Conservation (phyloP, 2,329 filamentous ascomycete genomes). For the Xylaria sp. region DNA sequence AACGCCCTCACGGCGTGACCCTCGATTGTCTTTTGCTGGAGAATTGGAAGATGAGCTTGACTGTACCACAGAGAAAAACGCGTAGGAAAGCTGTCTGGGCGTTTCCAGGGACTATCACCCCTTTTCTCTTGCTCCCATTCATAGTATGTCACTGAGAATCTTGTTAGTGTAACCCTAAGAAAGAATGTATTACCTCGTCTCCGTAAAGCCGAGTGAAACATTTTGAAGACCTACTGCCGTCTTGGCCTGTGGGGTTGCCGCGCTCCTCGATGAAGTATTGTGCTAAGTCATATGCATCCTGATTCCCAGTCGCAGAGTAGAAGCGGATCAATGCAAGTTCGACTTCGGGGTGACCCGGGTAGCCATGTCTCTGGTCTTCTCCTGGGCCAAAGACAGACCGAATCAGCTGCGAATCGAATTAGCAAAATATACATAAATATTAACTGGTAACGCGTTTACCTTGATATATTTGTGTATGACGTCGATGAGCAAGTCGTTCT, state of each 20-base stretch:
- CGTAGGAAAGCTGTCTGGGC: slow-evolving; percentile 59
- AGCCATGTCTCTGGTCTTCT: slow-evolving; percentile 63
- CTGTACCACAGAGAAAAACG: slow-evolving; percentile 59
- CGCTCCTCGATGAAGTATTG: slow-evolving; percentile 68
- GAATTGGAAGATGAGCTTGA: slow-evolving; percentile 65
- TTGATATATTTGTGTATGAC: slow-evolving; percentile 65
- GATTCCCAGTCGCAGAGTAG: slow-evolving; percentile 50
- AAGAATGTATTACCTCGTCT: background rate
- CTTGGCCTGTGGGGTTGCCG: slow-evolving; percentile 61
- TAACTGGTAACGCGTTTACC: background rate
- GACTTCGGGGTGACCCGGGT: slow-evolving; percentile 68
- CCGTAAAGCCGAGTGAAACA: background rate
- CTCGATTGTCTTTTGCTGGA: slow-evolving; percentile 64
- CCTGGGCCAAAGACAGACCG: slow-evolving; percentile 62
- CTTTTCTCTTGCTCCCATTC: slow-evolving; percentile 63
- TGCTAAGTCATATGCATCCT: slow-evolving; percentile 58
- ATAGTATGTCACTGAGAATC: slow-evolving; percentile 58
- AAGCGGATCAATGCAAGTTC: slow-evolving; percentile 59
- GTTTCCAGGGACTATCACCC: slow-evolving; percentile 59
- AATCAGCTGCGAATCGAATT: slow-evolving; percentile 51
- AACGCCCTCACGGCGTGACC: slow-evolving; percentile 69
- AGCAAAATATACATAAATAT: background rate
- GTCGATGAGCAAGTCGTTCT: slow-evolving; percentile 61
- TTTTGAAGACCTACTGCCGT: slow-evolving; percentile 49
- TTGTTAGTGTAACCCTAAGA: slow-evolving; percentile 8